Evolutionary conservation across 2,329 filamentous ascomycete genomes (phyloP).

Genomic region (Colletotrichum sp.): DNA sequence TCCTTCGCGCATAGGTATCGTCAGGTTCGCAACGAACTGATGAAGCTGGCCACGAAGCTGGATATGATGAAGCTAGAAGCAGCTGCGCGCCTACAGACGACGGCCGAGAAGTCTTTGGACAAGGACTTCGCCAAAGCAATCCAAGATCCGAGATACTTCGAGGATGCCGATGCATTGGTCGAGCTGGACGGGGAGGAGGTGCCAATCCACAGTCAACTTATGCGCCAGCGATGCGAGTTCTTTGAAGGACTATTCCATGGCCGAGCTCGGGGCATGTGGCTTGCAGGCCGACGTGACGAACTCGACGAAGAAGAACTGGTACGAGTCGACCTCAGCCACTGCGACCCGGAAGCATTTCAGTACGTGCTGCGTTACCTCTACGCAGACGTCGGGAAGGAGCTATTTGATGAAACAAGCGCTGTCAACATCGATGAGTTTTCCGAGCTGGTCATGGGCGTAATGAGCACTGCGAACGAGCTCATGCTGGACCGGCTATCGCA

Average conservation of each 20-base stretch:
- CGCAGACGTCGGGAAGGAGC: conserved; percentile 76
- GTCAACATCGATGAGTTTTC: conserved; percentile 81
- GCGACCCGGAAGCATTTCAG: conserved; percentile 74
- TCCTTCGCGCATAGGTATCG: conserved; percentile 75
- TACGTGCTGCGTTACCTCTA: conserved; percentile 85
- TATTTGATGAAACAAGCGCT: conserved; percentile 80
- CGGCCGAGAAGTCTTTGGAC: conserved; percentile 67
- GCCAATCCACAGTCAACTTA: conserved; percentile 75
- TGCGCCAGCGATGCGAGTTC: conserved; percentile 89
- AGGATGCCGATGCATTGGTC: conserved; percentile 79
- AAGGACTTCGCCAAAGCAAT: conserved; percentile 75
- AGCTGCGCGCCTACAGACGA: conserved; percentile 76
- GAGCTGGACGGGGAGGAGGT: conserved; percentile 78
- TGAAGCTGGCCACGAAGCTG: conserved; percentile 78
- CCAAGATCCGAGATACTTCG: conserved; percentile 72
- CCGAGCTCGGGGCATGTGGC: conserved; percentile 85
- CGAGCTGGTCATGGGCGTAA: conserved; percentile 88
- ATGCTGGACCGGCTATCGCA: conserved; percentile 93
- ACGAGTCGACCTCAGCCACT: conserved; percentile 81
- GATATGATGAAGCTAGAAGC: conserved; percentile 76
- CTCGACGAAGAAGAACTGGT: conserved; percentile 48
- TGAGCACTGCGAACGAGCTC: conserved; percentile 88
- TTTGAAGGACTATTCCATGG: conserved; percentile 90
- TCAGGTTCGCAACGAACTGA: conserved; percentile 82
- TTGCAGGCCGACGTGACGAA: conserved; percentile 68